Evolutionary conservation across 2,329 filamentous ascomycete genomes (phyloP).

Genomic region (Exophiala dermatitidis): DNA sequence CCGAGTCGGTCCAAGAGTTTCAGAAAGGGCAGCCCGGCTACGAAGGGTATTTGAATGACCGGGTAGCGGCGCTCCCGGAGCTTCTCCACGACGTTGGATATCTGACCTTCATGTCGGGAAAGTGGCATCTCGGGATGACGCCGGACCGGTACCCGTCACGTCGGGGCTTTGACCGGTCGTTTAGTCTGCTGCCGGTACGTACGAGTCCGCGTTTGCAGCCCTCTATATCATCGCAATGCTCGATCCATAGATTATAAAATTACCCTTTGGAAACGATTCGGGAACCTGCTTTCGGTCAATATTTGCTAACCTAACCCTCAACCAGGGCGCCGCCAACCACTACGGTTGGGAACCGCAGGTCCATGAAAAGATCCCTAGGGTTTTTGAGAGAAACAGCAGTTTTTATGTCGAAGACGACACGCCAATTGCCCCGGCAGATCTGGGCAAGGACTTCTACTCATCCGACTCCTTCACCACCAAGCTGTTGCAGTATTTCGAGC

Average conservation of each 20-base stretch:
- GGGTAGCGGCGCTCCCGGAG: conserved; percentile 33
- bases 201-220: neutral
- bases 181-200: conserved; percentile 26
- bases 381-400: conserved; percentile 7
- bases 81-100: conserved; percentile 33
- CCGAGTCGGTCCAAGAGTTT: conserved; percentile 27
- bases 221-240: neutral
- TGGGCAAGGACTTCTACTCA: conserved; percentile 16
- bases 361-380: conserved; percentile 7
- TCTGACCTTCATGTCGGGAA: conserved; percentile 33
- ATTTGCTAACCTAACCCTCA: neutral
- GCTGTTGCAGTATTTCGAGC: conserved; percentile 11
- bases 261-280: no score
- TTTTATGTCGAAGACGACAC: conserved; percentile 16
- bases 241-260: neutral
- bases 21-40: conserved; percentile 30
- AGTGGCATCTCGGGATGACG: conserved; percentile 35
- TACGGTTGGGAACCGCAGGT: conserved; percentile 32
- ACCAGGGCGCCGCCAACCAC: conserved; percentile 30
- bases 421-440: neutral
- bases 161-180: conserved; percentile 31
- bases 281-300: neutral
- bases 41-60: conserved; percentile 22
- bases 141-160: conserved; percentile 27
- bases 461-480: conserved; percentile 13